phyloP scores from a whole-genome alignment of 2,329 filamentous ascomycete genomes.

The Penicillium sp. region DNA sequence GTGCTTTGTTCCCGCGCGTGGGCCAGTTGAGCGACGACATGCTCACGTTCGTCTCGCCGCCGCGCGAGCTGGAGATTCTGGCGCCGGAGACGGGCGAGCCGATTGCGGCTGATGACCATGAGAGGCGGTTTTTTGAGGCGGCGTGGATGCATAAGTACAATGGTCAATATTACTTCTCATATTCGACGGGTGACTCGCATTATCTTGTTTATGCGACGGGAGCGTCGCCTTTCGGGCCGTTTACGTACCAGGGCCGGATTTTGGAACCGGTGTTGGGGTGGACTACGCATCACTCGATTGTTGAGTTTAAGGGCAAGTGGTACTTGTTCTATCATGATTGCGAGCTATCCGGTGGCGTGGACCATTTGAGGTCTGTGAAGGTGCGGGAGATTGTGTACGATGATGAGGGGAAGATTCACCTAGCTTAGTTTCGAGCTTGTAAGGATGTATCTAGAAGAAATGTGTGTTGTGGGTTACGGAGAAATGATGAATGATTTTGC shows the following conservation, averaged over 20 bases:
- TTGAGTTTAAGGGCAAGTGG: conserved; percentile 71
- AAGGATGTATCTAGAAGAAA: background rate
- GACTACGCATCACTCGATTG: conserved; percentile 81
- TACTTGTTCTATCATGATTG: conserved; percentile 78
- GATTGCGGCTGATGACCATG: conserved; percentile 68
- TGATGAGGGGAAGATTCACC: conserved; percentile 60
- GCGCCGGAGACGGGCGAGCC: conserved; percentile 60
- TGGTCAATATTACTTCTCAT: conserved; percentile 72
- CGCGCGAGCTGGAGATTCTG: conserved; percentile 65
- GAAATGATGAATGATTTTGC: too few species aligned
- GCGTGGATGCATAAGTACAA: conserved; percentile 76
- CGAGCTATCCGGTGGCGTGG: conserved; percentile 66
- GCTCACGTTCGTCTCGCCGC: conserved; percentile 58
- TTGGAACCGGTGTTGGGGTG: conserved; percentile 76
- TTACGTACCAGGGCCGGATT: conserved; percentile 70
- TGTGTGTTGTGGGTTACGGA: too few species aligned
- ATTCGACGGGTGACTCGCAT: conserved; percentile 78
- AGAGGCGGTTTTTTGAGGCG: conserved; percentile 76
- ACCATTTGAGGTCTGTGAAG: conserved; percentile 73
- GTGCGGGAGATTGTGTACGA: conserved; percentile 74
- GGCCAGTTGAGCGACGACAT: conserved; percentile 66
- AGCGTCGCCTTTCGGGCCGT: conserved; percentile 67
- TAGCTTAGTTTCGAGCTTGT: conserved; percentile 21
- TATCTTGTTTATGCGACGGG: conserved; percentile 70
- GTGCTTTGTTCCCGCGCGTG: conserved; percentile 67